phyloP scores from a whole-genome alignment of 2,329 filamentous ascomycete genomes.

The Colletotrichum gigasporum region DNA sequence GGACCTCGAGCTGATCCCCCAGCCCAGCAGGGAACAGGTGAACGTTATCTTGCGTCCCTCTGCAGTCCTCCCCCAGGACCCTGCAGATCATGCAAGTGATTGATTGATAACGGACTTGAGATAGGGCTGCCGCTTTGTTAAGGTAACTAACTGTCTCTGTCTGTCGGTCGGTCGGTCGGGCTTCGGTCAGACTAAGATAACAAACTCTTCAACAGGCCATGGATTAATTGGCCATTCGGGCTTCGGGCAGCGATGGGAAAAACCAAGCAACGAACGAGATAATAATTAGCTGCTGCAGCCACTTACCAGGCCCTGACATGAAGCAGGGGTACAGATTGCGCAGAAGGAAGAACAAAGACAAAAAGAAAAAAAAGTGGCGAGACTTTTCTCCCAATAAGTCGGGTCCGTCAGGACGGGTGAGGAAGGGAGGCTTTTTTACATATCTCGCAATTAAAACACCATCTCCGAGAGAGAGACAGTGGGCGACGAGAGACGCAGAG shows the following conservation, averaged over 20 bases:
- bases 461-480: not conserved
- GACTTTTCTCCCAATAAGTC: constrained; percentile 24
- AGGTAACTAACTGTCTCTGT: too few relatives aligned
- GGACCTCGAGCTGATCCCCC: constrained; percentile 29
- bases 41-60: constrained; percentile 26
- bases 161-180: too few relatives aligned
- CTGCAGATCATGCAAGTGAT: constrained; percentile 32
- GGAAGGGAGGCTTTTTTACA: constrained; percentile 27
- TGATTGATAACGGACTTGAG: constrained; percentile 25
- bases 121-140: too few relatives aligned
- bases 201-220: too few relatives aligned
- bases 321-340: not conserved
- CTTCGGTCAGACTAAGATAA: too few relatives aligned
- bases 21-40: constrained; percentile 25
- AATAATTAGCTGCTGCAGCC: not conserved
- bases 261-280: too few relatives aligned
- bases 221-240: too few relatives aligned
- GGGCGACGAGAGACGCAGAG: not conserved
- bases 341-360: constrained; percentile 2
- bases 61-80: constrained; percentile 22
- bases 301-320: not conserved
- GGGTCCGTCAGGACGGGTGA: constrained; percentile 2
- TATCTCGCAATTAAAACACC: constrained; percentile 2
- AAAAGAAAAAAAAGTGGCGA: constrained; percentile 19
- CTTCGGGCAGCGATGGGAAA: too few relatives aligned